A percentile compares a stretch with the other conserved stretches of the same genome.
Conservation (phyloP, 306 rosid species). For the Medicago truncatula region DNA sequence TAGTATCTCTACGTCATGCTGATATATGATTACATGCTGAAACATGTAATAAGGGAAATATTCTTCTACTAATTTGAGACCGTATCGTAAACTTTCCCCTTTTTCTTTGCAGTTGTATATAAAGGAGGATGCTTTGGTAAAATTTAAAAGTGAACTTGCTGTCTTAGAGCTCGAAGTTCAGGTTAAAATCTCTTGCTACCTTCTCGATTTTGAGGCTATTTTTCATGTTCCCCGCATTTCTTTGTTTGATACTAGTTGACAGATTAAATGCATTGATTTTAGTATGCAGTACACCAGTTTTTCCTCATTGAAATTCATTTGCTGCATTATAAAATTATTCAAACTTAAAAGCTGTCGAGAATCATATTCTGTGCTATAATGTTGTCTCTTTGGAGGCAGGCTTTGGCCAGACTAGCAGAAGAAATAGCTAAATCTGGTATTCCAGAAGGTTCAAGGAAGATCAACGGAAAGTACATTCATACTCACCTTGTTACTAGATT, state of each 20-base stretch:
- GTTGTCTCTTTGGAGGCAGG: constrained; percentile 54
- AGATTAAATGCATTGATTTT: constrained; percentile 11
- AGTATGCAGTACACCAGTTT: not conserved
- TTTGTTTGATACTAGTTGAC: not conserved
- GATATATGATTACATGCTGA: not conserved
- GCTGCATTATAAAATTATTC: constrained; percentile 7
- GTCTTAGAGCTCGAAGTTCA: constrained; percentile 81
- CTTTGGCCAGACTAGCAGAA: constrained; percentile 76
- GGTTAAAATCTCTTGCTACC: constrained; percentile 54
- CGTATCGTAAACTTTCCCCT: constrained; percentile 33
- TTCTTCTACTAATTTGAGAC: constrained; percentile 10
- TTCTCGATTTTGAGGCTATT: constrained; percentile 29
- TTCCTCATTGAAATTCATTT: constrained; percentile 11
- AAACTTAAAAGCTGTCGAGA: constrained; percentile 26
- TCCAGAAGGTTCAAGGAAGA: constrained; percentile 86
- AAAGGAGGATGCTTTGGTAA: constrained; percentile 82
- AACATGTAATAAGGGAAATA: not conserved
- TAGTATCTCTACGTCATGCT: too few relatives aligned
- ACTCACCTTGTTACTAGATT: constrained; percentile 82
- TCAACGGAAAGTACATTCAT: constrained; percentile 89
- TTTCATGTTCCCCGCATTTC: constrained; percentile 25
- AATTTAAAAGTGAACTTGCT: constrained; percentile 81
- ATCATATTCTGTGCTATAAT: constrained; percentile 21
- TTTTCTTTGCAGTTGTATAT: constrained; percentile 61
- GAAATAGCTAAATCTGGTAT: constrained; percentile 74